Conservation (phyloP, 768 basidiomycete species). For the Cyclocybe aegerita region DNA sequence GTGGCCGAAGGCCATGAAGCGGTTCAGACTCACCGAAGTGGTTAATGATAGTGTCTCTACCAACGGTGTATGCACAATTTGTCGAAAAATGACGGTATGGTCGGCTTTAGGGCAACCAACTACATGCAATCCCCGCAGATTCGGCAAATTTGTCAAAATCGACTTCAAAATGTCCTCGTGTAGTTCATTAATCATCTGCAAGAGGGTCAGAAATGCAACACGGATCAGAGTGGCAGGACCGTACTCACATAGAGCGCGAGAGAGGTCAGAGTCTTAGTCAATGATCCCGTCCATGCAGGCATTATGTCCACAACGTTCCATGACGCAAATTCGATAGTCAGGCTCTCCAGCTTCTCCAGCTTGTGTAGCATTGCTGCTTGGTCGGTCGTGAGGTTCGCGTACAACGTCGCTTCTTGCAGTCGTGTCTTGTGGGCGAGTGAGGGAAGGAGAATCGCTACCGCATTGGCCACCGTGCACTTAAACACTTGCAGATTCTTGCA, state of each 20-base stretch:
- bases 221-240: background rate
- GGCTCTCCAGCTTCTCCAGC: slow-evolving; percentile 29
- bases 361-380: slow-evolving; percentile 44
- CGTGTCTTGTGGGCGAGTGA: slow-evolving; percentile 42
- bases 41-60: slow-evolving; percentile 65
- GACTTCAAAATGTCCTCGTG: slow-evolving; percentile 50
- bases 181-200: slow-evolving; percentile 55
- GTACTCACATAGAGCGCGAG: slow-evolving; percentile 61
- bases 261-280: slow-evolving; percentile 45
- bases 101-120: slow-evolving; percentile 58
- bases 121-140: slow-evolving; percentile 58
- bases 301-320: slow-evolving; percentile 61
- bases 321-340: slow-evolving; percentile 60
- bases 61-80: slow-evolving; percentile 46
- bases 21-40: slow-evolving; percentile 44
- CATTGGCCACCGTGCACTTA: slow-evolving; percentile 45
- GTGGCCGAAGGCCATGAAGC: background rate
- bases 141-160: slow-evolving; percentile 48
- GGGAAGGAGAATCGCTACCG: slow-evolving; percentile 50
- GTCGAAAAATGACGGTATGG: slow-evolving; percentile 47
- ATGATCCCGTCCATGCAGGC: slow-evolving; percentile 50
- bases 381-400: slow-evolving; percentile 49
- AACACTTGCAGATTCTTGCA: slow-evolving; percentile 59
- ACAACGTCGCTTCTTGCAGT: slow-evolving; percentile 48
- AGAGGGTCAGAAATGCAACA: background rate